phyloP scores from a whole-genome alignment of 768 basidiomycete genomes.

The Tubosaeta sp. region DNA sequence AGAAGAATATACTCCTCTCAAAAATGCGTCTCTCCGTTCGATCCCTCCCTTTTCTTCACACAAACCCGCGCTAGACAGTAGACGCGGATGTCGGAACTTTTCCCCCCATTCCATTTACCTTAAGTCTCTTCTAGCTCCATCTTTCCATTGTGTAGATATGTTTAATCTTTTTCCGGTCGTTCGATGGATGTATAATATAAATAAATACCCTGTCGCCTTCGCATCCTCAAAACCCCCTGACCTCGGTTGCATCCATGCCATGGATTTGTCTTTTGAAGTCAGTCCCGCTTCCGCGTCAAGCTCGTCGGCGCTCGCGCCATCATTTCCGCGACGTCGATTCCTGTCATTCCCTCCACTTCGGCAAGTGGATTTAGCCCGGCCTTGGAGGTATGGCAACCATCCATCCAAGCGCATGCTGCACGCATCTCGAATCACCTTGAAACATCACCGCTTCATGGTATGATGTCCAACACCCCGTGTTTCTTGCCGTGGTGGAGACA shows the following conservation, averaged over 20 bases:
- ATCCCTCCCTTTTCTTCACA: background rate
- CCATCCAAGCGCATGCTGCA: background rate
- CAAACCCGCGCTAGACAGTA: background rate
- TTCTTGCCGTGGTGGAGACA: background rate
- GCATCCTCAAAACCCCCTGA: background rate
- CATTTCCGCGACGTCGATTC: too few species aligned
- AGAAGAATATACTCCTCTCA: slow-evolving; percentile 3
- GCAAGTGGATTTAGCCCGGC: background rate
- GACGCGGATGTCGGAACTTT: background rate
- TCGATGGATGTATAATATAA: slow-evolving; percentile 12
- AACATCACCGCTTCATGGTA: background rate
- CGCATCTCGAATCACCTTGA: background rate
- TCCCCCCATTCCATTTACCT: slow-evolving; percentile 2
- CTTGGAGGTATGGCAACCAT: background rate
- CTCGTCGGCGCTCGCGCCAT: too few species aligned
- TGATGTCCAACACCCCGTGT: background rate
- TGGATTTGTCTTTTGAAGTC: background rate
- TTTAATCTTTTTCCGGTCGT: slow-evolving; percentile 3
- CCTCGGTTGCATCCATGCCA: background rate
- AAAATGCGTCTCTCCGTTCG: background rate
- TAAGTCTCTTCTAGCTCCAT: background rate
- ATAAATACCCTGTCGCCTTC: slow-evolving; percentile 5
- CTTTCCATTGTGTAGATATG: slow-evolving; percentile 8
- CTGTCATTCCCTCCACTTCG: background rate
- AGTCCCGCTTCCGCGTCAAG: too few species aligned